These are phyloP conservation scores for Orbilia javanica DNA, from an alignment of 2,329 filamentous ascomycete genomes.

Conservation along the genomic window DNA sequence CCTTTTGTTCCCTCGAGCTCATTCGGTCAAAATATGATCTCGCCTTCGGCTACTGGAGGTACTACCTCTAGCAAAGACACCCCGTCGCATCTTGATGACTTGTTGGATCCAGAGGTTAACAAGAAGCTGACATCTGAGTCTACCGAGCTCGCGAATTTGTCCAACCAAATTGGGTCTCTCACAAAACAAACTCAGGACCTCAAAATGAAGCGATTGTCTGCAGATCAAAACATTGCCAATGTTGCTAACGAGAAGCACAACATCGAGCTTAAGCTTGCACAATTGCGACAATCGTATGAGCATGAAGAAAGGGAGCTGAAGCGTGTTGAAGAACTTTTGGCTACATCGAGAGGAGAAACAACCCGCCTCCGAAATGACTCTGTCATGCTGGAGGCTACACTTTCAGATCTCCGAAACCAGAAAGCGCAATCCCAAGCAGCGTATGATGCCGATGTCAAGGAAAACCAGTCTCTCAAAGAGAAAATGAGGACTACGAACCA, in stretches of 20 bases:
- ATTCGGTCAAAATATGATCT: conserved; percentile 85
- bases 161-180: conserved; percentile 91
- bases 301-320: conserved; percentile 91
- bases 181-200: conserved; percentile 95
- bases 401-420: conserved; percentile 84
- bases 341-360: conserved; percentile 80
- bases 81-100: conserved; percentile 77
- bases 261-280: conserved; percentile 87
- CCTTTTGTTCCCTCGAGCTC: conserved; percentile 92
- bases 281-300: conserved; percentile 89
- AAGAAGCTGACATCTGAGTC: conserved; percentile 90
- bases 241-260: conserved; percentile 89
- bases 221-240: conserved; percentile 85
- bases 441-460: conserved; percentile 86
- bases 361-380: conserved; percentile 86
- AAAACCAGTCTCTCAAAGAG: conserved; percentile 87
- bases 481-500: conserved; percentile 85
- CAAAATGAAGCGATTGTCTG: conserved; percentile 81
- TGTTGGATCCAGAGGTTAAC: conserved; percentile 90
- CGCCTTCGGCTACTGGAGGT: conserved; percentile 78
- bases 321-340: conserved; percentile 84
- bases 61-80: conserved; percentile 66
- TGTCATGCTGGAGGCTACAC: conserved; percentile 82
- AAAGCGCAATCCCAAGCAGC: conserved; percentile 80
- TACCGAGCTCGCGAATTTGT: conserved; percentile 92